Evolutionary conservation across 345 rosid genomes (phyloP).

Genomic region (Viola odorata): DNA sequence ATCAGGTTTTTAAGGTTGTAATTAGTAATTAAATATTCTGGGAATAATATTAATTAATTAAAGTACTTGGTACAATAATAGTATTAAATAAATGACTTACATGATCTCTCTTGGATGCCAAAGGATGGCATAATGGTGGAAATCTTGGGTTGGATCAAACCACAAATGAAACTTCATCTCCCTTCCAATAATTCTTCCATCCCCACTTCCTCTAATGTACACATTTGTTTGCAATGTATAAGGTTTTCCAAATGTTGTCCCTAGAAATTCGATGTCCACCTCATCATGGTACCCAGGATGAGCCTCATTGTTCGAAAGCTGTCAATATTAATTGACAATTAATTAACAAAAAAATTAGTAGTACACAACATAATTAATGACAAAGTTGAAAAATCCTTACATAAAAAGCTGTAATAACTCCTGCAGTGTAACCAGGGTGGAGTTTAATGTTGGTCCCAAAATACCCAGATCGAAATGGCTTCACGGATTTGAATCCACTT

Average conservation of each 20-base stretch:
- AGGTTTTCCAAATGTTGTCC: conserved; percentile 91
- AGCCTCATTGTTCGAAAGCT: conserved; percentile 86
- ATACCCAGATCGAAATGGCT: conserved; percentile 83
- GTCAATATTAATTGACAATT: conserved; percentile 12
- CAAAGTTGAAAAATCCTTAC: conserved; percentile 46
- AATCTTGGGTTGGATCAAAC: conserved; percentile 84
- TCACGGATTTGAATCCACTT: conserved; percentile 91
- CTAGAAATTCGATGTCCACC: conserved; percentile 91
- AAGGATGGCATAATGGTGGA: conserved; percentile 85
- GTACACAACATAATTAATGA: background rate
- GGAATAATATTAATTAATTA: no score
- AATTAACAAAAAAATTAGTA: background rate
- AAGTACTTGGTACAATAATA: no score
- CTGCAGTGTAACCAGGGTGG: conserved; percentile 93
- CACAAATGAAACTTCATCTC: conserved; percentile 88
- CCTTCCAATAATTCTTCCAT: conserved; percentile 82
- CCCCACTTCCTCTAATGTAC: conserved; percentile 93
- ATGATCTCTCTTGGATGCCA: conserved; percentile 94
- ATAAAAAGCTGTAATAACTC: conserved; percentile 90
- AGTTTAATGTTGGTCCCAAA: conserved; percentile 84
- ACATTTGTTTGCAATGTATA: conserved; percentile 94
- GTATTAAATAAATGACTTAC: conserved; percentile 42
- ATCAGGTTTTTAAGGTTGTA: background rate
- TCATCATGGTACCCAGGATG: conserved; percentile 92
- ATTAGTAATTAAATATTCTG: no score